Percentiles rank a stretch among this genome's conserved stretches.
Conservation (phyloP, 352 stramenopile species). For the Saprolegnia diclina region DNA sequence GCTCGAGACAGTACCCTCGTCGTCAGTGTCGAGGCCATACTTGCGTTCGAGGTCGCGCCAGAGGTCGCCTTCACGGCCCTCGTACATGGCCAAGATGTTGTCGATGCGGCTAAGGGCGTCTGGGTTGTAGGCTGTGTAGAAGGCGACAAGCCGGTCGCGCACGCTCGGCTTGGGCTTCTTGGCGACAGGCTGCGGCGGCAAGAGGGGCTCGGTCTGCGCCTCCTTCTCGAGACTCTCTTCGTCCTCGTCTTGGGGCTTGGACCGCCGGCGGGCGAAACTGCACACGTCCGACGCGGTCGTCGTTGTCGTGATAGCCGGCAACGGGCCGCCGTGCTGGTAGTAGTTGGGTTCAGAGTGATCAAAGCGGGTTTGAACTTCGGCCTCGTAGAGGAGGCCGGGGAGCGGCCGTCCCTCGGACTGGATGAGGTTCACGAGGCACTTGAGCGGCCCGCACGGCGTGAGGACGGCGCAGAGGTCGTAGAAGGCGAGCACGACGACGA, state of each 20-base stretch:
- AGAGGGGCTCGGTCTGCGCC: not conserved
- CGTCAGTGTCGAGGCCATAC: constrained; percentile 51
- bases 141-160: constrained; percentile 45
- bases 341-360: constrained; percentile 1
- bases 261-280: constrained; percentile 22
- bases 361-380: constrained; percentile 29
- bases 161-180: constrained; percentile 9
- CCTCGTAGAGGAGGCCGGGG: constrained; percentile 84
- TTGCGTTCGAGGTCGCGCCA: constrained; percentile 75
- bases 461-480: constrained; percentile 99
- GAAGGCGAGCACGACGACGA: constrained; percentile 93
- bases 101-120: constrained; percentile 54
- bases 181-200: not conserved
- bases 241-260: constrained; percentile 9
- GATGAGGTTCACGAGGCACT: constrained; percentile 93
- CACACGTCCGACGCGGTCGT: not conserved
- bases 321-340: constrained; percentile 21
- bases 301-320: not conserved
- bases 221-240: not conserved
- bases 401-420: constrained; percentile 86
- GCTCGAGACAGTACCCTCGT: constrained; percentile 15
- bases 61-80: constrained; percentile 59
- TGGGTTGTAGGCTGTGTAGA: constrained; percentile 70
- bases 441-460: constrained; percentile 97
- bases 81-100: constrained; percentile 69